Evolutionary conservation across 108 stramenopile genomes (phyloP).

Genomic region (Nitzschia sp.): DNA sequence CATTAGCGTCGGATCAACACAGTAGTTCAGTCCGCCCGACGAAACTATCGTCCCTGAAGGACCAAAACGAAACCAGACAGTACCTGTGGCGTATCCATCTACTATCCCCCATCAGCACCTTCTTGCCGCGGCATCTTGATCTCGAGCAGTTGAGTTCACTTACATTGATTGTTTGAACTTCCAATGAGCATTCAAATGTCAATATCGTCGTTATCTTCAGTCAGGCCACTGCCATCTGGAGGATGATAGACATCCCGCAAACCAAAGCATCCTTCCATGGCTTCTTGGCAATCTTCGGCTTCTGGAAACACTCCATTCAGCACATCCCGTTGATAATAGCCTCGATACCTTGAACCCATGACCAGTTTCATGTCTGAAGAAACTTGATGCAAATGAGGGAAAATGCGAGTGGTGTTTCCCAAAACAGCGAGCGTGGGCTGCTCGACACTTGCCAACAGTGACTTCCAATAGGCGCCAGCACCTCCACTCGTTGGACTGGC

Average conservation of each 20-base stretch:
- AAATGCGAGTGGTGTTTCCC: constrained; percentile 68
- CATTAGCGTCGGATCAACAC: constrained; percentile 56
- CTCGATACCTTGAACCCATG: constrained; percentile 47
- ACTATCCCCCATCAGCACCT: no score
- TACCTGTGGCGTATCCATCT: no score
- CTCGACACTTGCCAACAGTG: not conserved
- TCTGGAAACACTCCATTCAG: constrained; percentile 71
- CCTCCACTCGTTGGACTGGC: constrained; percentile 17
- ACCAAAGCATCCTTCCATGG: constrained; percentile 58
- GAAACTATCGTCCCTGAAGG: constrained; percentile 34
- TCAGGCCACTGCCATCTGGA: constrained; percentile 60
- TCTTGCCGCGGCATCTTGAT: no score
- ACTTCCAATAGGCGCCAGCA: constrained; percentile 73
- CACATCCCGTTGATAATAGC: constrained; percentile 64
- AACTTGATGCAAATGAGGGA: constrained; percentile 40
- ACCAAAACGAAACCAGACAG: not conserved
- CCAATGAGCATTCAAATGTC: no score
- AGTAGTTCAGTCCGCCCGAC: constrained; percentile 49
- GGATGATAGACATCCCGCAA: constrained; percentile 73
- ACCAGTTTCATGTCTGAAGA: constrained; percentile 50
- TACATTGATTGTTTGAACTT: no score
- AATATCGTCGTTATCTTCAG: constrained; percentile 37
- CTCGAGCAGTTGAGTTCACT: no score
- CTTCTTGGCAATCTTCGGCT: constrained; percentile 74
- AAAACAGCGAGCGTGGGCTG: constrained; percentile 51